These are phyloP conservation scores for Yamadazyma diospyri DNA, from an alignment of 1,139 yeast species.

Conservation along the genomic window DNA sequence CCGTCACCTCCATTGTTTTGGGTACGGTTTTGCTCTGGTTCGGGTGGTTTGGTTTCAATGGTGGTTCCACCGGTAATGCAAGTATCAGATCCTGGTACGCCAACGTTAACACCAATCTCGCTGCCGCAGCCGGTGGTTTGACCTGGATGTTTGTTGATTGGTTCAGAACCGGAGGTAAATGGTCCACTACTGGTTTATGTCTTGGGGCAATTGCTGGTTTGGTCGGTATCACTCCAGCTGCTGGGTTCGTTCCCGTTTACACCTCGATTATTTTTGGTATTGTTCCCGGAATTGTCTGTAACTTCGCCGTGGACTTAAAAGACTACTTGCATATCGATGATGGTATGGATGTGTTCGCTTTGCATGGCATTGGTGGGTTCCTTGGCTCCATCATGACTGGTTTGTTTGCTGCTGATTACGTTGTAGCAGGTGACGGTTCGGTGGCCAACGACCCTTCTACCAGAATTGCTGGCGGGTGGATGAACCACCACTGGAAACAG, in stretches of 20 bases:
- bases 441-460: constrained; percentile 43
- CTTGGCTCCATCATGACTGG: constrained; percentile 84
- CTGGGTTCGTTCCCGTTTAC: constrained; percentile 92
- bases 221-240: constrained; percentile 96
- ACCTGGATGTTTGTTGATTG: constrained; percentile 93
- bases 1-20: constrained; percentile 82
- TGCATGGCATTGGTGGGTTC: constrained; percentile 93
- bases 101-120: constrained; percentile 84
- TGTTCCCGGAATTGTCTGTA: constrained; percentile 74
- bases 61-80: constrained; percentile 94
- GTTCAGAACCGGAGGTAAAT: constrained; percentile 82
- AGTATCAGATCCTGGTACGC: constrained; percentile 93
- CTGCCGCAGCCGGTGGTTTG: constrained; percentile 89
- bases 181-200: constrained; percentile 95
- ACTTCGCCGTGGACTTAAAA: constrained; percentile 82
- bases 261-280: constrained; percentile 81
- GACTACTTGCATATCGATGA: constrained; percentile 75
- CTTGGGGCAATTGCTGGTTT: constrained; percentile 92
- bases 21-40: constrained; percentile 96
- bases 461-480: constrained; percentile 86
- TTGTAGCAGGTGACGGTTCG: constrained; percentile 72
- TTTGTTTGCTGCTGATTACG: constrained; percentile 89
- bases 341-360: constrained; percentile 91
- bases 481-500: constrained; percentile 84
- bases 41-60: constrained; percentile 98